Conservation (phyloP, 2,329 filamentous ascomycete species). For the Microcyclosporella mali region DNA sequence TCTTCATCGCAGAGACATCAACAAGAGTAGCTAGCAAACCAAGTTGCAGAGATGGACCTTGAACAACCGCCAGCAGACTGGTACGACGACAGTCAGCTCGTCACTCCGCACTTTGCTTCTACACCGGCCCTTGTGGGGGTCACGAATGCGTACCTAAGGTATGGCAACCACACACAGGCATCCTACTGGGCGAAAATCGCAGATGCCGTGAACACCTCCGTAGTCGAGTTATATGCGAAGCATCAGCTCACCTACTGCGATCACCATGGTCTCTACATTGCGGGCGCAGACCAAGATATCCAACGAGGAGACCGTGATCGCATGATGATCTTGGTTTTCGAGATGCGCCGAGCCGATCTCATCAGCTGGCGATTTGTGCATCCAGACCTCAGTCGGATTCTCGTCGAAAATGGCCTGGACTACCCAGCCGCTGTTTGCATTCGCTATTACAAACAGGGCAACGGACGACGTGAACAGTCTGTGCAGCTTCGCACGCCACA, state of each 20-base stretch:
- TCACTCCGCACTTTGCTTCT: constrained; percentile 7
- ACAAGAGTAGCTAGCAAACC: no score
- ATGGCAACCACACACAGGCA: background rate
- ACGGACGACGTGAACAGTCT: no score
- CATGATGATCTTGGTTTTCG: constrained; percentile 12
- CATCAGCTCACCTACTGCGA: background rate
- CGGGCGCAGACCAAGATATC: constrained; percentile 3
- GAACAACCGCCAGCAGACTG: constrained; percentile 4
- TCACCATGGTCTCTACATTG: constrained; percentile 5
- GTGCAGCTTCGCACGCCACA: no score
- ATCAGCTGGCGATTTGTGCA: constrained; percentile 5
- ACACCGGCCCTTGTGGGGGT: constrained; percentile 6
- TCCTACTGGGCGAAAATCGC: background rate
- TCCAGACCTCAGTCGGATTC: background rate
- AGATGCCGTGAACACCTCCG: background rate
- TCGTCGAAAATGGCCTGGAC: background rate
- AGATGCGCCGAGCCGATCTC: constrained; percentile 1
- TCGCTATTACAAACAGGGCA: constrained; percentile 2
- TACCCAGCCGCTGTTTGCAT: constrained; percentile 2
- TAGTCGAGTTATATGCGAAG: background rate
- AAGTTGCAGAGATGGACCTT: background rate
- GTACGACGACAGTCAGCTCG: constrained; percentile 7
- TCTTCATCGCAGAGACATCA: no score
- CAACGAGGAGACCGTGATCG: constrained; percentile 2
- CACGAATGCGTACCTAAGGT: background rate